Base-by-base conservation (phyloP, 805 yeast species). In the Aciculoconidium aculeatum region DNA sequence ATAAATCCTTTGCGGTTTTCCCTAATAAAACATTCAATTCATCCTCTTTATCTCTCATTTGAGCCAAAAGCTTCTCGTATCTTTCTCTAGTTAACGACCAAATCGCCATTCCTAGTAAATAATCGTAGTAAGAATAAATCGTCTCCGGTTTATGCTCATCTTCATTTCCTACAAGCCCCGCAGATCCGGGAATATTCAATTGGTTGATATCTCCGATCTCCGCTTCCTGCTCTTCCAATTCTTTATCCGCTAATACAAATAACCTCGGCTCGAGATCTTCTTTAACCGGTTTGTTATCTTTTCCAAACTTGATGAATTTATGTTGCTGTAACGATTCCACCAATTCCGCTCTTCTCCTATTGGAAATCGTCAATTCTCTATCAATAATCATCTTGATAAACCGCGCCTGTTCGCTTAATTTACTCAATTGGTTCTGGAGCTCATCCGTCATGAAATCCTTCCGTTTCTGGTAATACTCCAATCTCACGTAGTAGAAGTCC, bases 1-100 rank as follows among this genome's bases (percentile, higher is more conserved):
- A 92, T 32, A 92, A 61, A 52, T 88, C 96, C 52, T 84, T 85
- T 10, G 95, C 87, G 8, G 82, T 64, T 47, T 75, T 65, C 31
- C 71, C 68, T 42, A 87, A 68, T 42, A 92, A 65, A 1, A 48
- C 51, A 25, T 75, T 79, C 44, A 90, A 67, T 49, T 84, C 94
- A 8, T 54, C 63, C 50, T 86, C 90, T 46, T 78, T 80, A 15
- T 65, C 79, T 33, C 76, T 84, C 37, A 75, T 71, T 51, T 88
- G 94, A 31, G 69, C 68, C 45, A 87, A 61, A 41, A 92, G 63
- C 42, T 73, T 78, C 46, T 85, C 88, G 50, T 88, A 92, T 44
- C 92, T 73, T 58, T 92, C 98, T 35, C 69, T 70, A 1, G 98
- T 90, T 49, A 92, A 72, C 21, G 96, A 81, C 92, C 96, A 86